These are phyloP conservation scores for Verticillium tricorpus DNA, from an alignment of 2,329 filamentous ascomycete genomes.

Conservation along the genomic window DNA sequence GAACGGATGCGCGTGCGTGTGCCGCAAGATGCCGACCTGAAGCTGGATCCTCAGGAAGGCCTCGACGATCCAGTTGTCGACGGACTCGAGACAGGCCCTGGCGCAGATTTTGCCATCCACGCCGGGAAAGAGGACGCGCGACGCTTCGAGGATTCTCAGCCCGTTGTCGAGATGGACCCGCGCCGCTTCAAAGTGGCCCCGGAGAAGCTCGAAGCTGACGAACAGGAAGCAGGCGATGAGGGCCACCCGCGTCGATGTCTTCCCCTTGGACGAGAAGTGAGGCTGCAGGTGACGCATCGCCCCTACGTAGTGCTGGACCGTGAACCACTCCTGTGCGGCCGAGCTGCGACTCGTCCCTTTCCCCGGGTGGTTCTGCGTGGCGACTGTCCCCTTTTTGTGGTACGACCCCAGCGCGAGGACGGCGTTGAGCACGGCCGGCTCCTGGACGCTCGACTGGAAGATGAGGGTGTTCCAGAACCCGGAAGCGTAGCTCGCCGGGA, in stretches of 20 bases:
- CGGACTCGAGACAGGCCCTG: constrained; percentile 15
- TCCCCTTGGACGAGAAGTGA: constrained; percentile 21
- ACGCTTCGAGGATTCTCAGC: constrained; percentile 26
- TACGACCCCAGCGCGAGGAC: constrained; percentile 31
- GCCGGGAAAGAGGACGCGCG: background rate
- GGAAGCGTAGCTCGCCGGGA: constrained; percentile 30
- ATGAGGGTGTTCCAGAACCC: constrained; percentile 33
- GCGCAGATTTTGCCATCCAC: constrained; percentile 2
- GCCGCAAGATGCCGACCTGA: constrained; percentile 18
- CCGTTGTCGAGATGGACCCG: constrained; percentile 38
- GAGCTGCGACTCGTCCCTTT: background rate
- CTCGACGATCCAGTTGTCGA: constrained; percentile 39
- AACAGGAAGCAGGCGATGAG: constrained; percentile 33
- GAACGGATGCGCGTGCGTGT: background rate
- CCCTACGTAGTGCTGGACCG: constrained; percentile 29
- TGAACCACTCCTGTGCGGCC: constrained; percentile 14
- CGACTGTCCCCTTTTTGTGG: constrained; percentile 17
- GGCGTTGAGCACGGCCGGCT: constrained; percentile 35
- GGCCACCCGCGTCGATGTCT: constrained; percentile 27
- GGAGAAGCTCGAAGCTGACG: constrained; percentile 25
- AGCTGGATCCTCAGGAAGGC: constrained; percentile 29
- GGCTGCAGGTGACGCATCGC: constrained; percentile 31
- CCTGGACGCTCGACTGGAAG: constrained; percentile 27
- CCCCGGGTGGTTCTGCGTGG: background rate
- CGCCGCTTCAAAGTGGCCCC: constrained; percentile 29